Base-by-base conservation (phyloP, 2,329 filamentous ascomycete genomes). In the Pseudopyricularia javanii region DNA sequence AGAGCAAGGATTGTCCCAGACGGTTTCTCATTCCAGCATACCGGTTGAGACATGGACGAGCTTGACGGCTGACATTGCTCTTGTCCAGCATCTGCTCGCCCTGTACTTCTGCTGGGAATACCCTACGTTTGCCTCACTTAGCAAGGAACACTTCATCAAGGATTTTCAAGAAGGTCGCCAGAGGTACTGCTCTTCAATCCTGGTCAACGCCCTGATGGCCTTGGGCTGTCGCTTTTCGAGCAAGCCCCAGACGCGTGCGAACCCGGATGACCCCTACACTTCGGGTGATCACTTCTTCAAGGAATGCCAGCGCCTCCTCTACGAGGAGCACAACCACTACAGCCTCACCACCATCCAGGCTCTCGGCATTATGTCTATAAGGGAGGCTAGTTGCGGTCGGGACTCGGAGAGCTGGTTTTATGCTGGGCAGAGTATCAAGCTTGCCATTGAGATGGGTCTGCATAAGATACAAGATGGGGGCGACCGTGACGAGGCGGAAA, bases 91-190 rank as follows among this genome's bases (percentile, higher is more conserved):
- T 59, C 70, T 87, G 9, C 66, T 87, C 51, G 73, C 77, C 0
- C 69, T 86, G 32, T 88, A 87, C 66, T 88, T 88, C 58, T 85
- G 82, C 68, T 88, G 85, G 78, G 80, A 85, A 58, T 87, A 89
- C 62, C 83, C 85, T 3, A 88, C 84, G 12, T 88, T 87, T 65
- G 80, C 83, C 3, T 80, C 85, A 2, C 74, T 89, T 47, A 86
- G 82, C 61, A 83, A 85, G 61, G 82, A 86, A 59, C 79, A 84
- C 60, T 88, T 88, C 59, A 69, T 85, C 54, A 73, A 74, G 51
- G 84, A 88, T 63, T 86, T 86, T 60, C 68, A 72, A 35, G 71
- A 74, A 9, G 82, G 81, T 1, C 70, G 76, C 17, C 71, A 74
- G 48, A 77, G 83, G 32, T 86, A 82, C 64, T 88, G 84, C 67